Percentiles rank a stretch among this genome's conserved stretches.
Evolutionary conservation across 202 grass and related monocot genomes (phyloP).

Genomic region (Hordeum pubiflorum): DNA sequence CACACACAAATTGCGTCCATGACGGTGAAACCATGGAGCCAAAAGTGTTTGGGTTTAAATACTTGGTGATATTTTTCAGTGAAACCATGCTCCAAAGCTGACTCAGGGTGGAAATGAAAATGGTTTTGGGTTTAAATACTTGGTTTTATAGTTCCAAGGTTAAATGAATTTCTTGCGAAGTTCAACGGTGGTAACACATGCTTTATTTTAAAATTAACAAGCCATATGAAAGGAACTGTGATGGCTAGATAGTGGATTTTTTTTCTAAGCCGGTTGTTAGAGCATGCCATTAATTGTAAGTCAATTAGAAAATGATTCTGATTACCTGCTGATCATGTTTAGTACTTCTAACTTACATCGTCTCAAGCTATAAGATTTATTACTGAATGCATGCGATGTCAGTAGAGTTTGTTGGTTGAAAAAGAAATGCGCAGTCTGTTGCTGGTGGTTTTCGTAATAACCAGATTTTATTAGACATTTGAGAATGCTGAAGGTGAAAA

Average conservation of each 20-base stretch:
- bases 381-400: background rate
- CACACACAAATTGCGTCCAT: background rate
- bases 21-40: background rate
- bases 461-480: background rate
- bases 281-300: background rate
- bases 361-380: background rate
- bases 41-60: too few species aligned
- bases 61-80: too few species aligned
- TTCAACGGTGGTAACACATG: background rate
- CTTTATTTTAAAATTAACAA: background rate
- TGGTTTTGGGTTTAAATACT: background rate
- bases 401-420: background rate
- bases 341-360: background rate
- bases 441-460: background rate
- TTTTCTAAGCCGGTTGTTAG: background rate
- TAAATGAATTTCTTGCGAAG: background rate
- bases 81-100: background rate
- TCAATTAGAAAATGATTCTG: background rate
- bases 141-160: background rate
- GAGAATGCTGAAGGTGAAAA: background rate
- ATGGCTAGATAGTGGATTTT: background rate
- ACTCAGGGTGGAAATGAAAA: background rate
- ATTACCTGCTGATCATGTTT: background rate
- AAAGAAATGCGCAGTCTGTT: background rate
- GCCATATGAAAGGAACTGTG: background rate